Base-by-base conservation (phyloP, 129 eudicot species). In the Daucus carota region DNA sequence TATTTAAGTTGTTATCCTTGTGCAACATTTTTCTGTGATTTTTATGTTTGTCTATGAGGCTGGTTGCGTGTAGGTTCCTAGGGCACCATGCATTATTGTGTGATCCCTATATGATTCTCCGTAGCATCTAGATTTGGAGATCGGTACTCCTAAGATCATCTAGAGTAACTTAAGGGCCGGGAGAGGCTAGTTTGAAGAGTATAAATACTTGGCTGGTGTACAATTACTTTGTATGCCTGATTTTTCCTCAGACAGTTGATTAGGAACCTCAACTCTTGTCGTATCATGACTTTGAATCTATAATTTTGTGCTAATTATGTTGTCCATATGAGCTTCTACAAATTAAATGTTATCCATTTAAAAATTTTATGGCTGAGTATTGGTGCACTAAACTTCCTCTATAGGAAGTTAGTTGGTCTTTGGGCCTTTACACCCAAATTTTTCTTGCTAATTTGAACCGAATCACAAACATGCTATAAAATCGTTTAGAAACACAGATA, bases 1-100 rank as follows among this genome's bases (percentile, higher is more conserved):
- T 60, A 20, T 73, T 44, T 31, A 45, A 70, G 48, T 69, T 59
- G 14, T 71, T 66, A 44, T 50, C 18, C 71, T 29, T 70, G 65
- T 66, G 68, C 48, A 33, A 26, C 1, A 15, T 10, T 12, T 26
- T 26, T 60, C 15, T 28, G 36, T 31, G 34, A 62, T 29, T 62
- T 14, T n/a, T 54, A 54, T n/a, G 15, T 54, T 54, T 54, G 63
- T n/a, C 63, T n/a, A 54, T 11, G 63, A n/a, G 63, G 5, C 13
- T 54, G 29, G 15, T n/a, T 54, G 29, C 63, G 8, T n/a, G 15
- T 54, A n/a, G 31, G 15, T 54, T 52, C 62, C 62, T 52, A 52
- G 62, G 62, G 24, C 8, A 13, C 29, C 28, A 7, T 52, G 29
- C 26, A 22, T 22, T 22, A 13, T 52, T 52, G 62, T 54, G 63